Percentiles rank a stretch among this genome's conserved stretches.
Conservation (phyloP, 192 early-diverging fungal species). For the Diversispora eburnea region DNA sequence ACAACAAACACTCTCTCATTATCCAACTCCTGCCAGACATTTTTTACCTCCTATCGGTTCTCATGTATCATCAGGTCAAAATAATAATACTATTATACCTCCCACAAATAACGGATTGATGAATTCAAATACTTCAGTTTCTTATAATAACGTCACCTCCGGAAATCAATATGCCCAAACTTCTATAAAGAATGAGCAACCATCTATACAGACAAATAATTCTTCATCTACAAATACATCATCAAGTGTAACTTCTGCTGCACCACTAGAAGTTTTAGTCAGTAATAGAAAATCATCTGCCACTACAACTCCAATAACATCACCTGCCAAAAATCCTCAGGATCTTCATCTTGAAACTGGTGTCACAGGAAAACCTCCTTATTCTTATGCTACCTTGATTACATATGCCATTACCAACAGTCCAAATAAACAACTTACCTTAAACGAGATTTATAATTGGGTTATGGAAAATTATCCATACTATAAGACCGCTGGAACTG, state of each 20-base stretch:
- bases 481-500: conserved; percentile 66
- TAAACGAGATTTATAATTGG: conserved; percentile 84
- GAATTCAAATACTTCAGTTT: not conserved
- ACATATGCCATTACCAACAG: conserved; percentile 73
- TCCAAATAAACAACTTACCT: conserved; percentile 66
- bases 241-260: not conserved
- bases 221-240: conserved; percentile 11
- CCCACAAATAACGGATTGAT: not conserved
- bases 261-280: not conserved
- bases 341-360: conserved; percentile 25
- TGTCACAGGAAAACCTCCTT: conserved; percentile 61
- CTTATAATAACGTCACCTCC: not conserved
- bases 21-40: not conserved
- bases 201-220: not conserved
- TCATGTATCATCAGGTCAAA: not conserved
- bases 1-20: conserved; percentile 10
- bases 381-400: conserved; percentile 80
- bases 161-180: not conserved
- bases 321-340: conserved; percentile 29
- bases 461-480: conserved; percentile 75
- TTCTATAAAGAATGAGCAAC: not conserved
- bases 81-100: no score
- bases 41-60: conserved; percentile 3
- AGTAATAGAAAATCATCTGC: not conserved
- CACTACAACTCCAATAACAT: conserved; percentile 9